Evolutionary conservation across 305 asterid species (phyloP).

Genomic region (Vinca major): DNA sequence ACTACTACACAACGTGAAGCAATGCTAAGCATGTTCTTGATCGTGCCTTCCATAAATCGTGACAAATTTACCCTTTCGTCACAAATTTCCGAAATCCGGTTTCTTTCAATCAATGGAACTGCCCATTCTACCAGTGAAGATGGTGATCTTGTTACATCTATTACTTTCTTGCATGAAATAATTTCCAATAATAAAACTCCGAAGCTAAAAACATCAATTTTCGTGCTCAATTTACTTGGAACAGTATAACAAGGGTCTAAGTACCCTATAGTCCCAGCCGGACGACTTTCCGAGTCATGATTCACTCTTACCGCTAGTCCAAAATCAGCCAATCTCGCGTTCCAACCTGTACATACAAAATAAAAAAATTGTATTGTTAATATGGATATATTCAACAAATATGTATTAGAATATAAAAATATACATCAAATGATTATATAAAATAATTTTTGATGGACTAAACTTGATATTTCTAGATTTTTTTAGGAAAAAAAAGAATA

Average conservation of each 20-base stretch:
- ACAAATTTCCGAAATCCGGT: conserved; percentile 29
- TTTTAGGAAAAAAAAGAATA: too few relatives aligned
- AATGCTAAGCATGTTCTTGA: conserved; percentile 23
- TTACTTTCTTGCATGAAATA: conserved; percentile 38
- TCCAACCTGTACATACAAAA: conserved; percentile 1
- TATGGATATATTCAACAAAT: too few relatives aligned
- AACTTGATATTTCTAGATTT: too few relatives aligned
- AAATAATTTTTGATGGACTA: too few relatives aligned
- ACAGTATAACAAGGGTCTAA: conserved; percentile 57
- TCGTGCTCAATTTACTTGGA: conserved; percentile 49
- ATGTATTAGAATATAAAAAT: too few relatives aligned
- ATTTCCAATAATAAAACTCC: conserved; percentile 66
- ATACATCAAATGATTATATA: too few relatives aligned
- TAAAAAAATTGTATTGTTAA: too few relatives aligned
- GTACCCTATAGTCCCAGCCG: conserved; percentile 71
- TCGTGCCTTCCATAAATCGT: conserved; percentile 19
- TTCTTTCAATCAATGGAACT: conserved; percentile 25
- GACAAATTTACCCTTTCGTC: conserved; percentile 32
- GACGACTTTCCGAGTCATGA: conserved; percentile 25
- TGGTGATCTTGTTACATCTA: conserved; percentile 46
- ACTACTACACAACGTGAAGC: conserved; percentile 47
- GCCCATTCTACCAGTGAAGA: conserved; percentile 67
- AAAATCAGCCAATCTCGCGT: conserved; percentile 53
- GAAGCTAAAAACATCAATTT: conserved; percentile 53
- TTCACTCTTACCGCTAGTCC: conserved; percentile 35